Base-by-base conservation (phyloP, 768 basidiomycete species). In the Cystobasidium onofrii region DNA sequence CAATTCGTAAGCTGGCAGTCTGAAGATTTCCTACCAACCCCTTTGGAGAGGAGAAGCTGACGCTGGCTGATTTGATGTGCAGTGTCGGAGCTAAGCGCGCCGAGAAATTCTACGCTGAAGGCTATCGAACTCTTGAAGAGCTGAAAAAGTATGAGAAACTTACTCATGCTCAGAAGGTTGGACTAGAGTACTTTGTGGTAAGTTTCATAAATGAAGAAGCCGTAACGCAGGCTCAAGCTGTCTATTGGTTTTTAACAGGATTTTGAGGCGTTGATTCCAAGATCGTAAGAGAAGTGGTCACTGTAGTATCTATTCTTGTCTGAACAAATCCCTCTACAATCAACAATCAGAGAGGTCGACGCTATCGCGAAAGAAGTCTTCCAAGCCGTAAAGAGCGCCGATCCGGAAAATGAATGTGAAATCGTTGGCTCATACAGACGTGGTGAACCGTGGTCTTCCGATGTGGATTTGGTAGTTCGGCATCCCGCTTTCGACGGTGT, bases 381-480 rank as follows among this genome's bases (percentile, higher is more conserved):
- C 23, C 31, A 20, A 10, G 36, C 73, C 0, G 55, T 77, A 13
- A 23, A 57, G 12, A n/a, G 27, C 1, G 52, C 73, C 34, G 76
- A 76, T 66, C 20, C 70, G 0, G 6, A 29, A n/a, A 72, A 74
- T 57, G 75, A 76, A 23, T 67, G 57, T 41, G 75, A 74, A 31
- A 69, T 77, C 62, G 70, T 77, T 15, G 75, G 75, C 20, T 57
- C 50, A 23, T 77, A 76, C 46, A 70, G 76, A 1, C 75, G 76
- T 12, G 75, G 76, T 18, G 66, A 67, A 44, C 57, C 27, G 18
- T 76, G 75, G 27, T 74, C 70, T 0, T 63, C 64, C 57, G 76
- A 77, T 36, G 55, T 77, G 36, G 76, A 77, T 50, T 52, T 77
- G 12, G 76, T 62, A 12, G 65, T 76, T 4, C 76, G 76, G 0